Evolutionary conservation across 2,329 filamentous ascomycete genomes (phyloP).

Genomic region (Talaromyces sp.): DNA sequence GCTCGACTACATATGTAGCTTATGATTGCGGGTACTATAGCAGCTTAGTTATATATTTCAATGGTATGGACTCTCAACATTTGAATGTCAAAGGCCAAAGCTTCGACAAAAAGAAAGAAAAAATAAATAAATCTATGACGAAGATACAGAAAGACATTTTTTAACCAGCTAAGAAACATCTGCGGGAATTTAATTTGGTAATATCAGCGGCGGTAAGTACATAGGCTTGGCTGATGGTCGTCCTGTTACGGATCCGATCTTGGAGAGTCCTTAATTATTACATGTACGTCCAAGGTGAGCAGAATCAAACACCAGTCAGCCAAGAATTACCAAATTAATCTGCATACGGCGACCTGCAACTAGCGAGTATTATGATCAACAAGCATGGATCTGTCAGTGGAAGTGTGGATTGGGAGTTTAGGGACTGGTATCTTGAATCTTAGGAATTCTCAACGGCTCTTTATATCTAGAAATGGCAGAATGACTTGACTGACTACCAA

Average conservation of each 20-base stretch:
- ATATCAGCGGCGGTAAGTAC: background rate
- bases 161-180: background rate
- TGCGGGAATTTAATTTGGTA: background rate
- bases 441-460: conserved; percentile 32
- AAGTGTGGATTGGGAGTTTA: conserved; percentile 36
- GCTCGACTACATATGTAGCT: too few relatives aligned
- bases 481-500: conserved; percentile 28
- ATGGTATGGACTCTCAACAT: too few relatives aligned
- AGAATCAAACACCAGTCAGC: background rate
- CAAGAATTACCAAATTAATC: background rate
- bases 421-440: conserved; percentile 34
- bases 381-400: conserved; percentile 17
- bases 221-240: background rate
- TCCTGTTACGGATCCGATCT: background rate
- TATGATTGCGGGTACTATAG: too few relatives aligned
- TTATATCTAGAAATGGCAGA: conserved; percentile 22
- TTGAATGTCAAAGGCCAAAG: too few relatives aligned
- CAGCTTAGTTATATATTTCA: too few relatives aligned
- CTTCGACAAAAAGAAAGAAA: too few relatives aligned
- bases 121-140: too few relatives aligned
- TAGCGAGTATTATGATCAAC: conserved; percentile 25
- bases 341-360: conserved; percentile 22
- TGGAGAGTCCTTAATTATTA: background rate
- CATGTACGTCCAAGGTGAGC: background rate
- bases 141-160: background rate